Conservation (phyloP, 2,329 filamentous ascomycete genomes). For the Aureobasidium sp. region DNA sequence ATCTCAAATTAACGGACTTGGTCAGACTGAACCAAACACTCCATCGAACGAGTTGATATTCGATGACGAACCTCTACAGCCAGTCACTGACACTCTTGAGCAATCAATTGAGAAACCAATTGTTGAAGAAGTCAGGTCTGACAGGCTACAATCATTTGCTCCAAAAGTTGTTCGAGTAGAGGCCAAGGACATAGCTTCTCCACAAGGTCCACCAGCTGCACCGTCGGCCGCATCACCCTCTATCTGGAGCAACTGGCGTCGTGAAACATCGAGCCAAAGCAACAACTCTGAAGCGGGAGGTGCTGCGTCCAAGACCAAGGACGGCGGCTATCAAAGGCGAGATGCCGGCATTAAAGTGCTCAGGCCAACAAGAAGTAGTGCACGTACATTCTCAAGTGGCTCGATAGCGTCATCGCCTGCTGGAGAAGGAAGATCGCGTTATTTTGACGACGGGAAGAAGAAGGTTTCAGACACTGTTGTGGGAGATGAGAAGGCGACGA, state of each 20-base stretch:
- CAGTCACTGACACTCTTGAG: neutral
- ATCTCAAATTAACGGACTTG: conserved; percentile 28
- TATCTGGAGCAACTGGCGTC: conserved; percentile 45
- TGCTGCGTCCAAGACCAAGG: conserved; percentile 46
- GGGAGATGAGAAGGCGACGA: conserved; percentile 15
- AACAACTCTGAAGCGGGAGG: conserved; percentile 46
- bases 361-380: conserved; percentile 62
- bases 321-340: conserved; percentile 60
- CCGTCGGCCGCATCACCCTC: conserved; percentile 32
- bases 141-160: conserved; percentile 17
- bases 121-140: neutral
- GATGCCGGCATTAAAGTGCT: conserved; percentile 84
- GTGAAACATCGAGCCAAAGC: conserved; percentile 28
- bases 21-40: conserved; percentile 19
- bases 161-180: conserved; percentile 22
- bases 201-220: neutral
- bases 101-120: neutral
- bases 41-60: neutral
- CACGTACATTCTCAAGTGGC: conserved; percentile 42
- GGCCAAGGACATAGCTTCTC: neutral
- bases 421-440: conserved; percentile 36
- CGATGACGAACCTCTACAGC: neutral
- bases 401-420: conserved; percentile 27
- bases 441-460: conserved; percentile 43
- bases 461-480: conserved; percentile 11